Evolutionary conservation across 495 filamentous ascomycete genomes (phyloP).

Genomic region (Haplographium delicatum): DNA sequence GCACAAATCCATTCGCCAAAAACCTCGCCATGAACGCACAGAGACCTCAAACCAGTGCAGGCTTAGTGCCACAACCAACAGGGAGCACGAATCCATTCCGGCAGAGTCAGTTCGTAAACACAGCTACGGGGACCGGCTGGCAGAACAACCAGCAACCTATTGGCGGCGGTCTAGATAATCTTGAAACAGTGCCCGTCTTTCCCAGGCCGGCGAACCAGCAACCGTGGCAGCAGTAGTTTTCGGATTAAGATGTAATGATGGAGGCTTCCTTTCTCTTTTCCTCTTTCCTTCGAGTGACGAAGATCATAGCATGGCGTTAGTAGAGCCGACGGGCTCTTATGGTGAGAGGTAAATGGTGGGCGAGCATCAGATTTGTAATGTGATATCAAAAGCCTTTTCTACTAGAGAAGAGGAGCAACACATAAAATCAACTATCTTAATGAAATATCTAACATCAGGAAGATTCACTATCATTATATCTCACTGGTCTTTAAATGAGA

Average conservation of each 20-base stretch:
- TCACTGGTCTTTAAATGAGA: too few relatives aligned
- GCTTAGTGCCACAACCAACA: slow-evolving; percentile 59
- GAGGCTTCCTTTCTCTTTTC: not conserved
- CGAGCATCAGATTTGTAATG: slow-evolving; percentile 15
- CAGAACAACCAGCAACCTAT: slow-evolving; percentile 72
- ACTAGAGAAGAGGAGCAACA: not conserved
- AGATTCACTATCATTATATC: slow-evolving; percentile 3
- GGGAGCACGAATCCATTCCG: slow-evolving; percentile 95
- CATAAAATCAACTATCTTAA: slow-evolving; percentile 8
- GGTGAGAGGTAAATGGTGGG: not conserved
- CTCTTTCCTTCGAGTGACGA: too few relatives aligned
- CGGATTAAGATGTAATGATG: not conserved
- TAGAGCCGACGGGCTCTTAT: slow-evolving; percentile 10
- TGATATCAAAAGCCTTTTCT: slow-evolving; percentile 14
- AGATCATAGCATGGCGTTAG: slow-evolving; percentile 25
- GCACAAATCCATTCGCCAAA: slow-evolving; percentile 68
- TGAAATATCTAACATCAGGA: not conserved
- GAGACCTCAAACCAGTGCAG: slow-evolving; percentile 39
- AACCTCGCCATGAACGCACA: slow-evolving; percentile 27
- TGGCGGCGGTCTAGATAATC: slow-evolving; percentile 77
- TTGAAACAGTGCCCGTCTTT: slow-evolving; percentile 80
- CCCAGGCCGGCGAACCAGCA: slow-evolving; percentile 64
- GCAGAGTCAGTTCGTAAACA: slow-evolving; percentile 80
- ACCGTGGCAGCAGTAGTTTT: slow-evolving; percentile 20
- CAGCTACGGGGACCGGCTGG: slow-evolving; percentile 82